Evolutionary conservation across 2,329 filamentous ascomycete genomes (phyloP).

Genomic region (Trichoderma atroviride): DNA sequence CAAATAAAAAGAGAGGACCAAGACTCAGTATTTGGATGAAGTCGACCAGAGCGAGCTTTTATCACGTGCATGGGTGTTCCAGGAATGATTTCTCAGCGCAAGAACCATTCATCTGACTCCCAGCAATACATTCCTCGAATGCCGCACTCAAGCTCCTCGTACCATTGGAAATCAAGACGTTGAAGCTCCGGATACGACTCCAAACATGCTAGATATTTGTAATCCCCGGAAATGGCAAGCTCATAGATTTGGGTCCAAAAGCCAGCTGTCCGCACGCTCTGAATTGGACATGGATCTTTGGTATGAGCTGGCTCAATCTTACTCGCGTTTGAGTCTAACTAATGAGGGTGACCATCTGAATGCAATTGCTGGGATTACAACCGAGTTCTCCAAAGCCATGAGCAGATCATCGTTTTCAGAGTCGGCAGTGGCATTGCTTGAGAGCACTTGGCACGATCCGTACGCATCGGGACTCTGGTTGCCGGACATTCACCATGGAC

Average conservation of each 20-base stretch:
- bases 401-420: background rate
- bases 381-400: background rate
- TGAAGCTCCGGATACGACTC: background rate
- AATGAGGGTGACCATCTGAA: background rate
- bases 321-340: background rate
- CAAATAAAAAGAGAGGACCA: background rate
- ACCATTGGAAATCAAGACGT: background rate
- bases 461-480: background rate
- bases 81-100: background rate
- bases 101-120: background rate
- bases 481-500: background rate
- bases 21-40: background rate
- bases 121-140: background rate
- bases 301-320: background rate
- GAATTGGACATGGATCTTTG: background rate
- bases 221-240: background rate
- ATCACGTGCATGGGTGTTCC: background rate
- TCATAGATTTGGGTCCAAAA: background rate
- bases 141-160: background rate
- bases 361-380: background rate
- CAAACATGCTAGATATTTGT: background rate
- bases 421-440: background rate
- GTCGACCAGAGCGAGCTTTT: background rate
- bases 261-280: background rate
- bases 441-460: background rate